A percentile compares a stretch with the other conserved stretches of the same genome.
These are phyloP conservation scores for Ustulina deusta DNA, from an alignment of 2,329 filamentous ascomycete species.

Conservation along the genomic window DNA sequence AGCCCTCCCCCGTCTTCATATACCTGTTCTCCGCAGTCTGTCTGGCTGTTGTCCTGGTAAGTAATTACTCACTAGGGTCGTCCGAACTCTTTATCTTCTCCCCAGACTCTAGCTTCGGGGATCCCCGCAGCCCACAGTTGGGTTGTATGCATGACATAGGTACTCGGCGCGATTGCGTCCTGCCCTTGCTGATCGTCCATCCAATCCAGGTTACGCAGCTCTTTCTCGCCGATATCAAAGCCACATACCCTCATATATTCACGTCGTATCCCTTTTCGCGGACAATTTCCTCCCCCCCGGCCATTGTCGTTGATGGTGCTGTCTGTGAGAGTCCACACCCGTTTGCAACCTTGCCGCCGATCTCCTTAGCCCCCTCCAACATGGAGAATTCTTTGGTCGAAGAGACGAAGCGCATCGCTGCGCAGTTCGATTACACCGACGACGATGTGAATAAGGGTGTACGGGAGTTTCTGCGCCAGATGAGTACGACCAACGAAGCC, in stretches of 20 bases:
- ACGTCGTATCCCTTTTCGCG: conserved; percentile 52
- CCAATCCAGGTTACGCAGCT: conserved; percentile 63
- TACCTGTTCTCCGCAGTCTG: conserved; percentile 44
- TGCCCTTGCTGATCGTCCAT: conserved; percentile 44
- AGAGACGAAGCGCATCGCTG: conserved; percentile 83
- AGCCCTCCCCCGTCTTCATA: conserved; percentile 41
- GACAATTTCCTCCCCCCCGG: conserved; percentile 58
- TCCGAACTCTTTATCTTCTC: conserved; percentile 31
- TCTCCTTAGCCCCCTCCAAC: conserved; percentile 63
- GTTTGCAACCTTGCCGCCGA: conserved; percentile 66
- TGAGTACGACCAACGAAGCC: conserved; percentile 65
- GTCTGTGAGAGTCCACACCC: conserved; percentile 67
- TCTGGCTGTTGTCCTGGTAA: conserved; percentile 48
- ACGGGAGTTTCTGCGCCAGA: conserved; percentile 86
- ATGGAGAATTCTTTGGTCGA: conserved; percentile 68
- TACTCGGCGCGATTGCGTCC: conserved; percentile 42
- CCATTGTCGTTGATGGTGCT: conserved; percentile 56
- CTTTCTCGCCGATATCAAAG: conserved; percentile 63
- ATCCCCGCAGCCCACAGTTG: conserved; percentile 38
- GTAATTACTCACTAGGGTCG: conserved; percentile 28
- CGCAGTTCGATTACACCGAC: conserved; percentile 86
- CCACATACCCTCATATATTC: conserved; percentile 55
- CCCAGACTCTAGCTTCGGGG: conserved; percentile 31
- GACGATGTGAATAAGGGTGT: conserved; percentile 84
- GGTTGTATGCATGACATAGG: conserved; percentile 41